Evolutionary conservation across 179 eudicot species (phyloP), one percentile per base, ranked within the genome.

Genomic region (Heliamphora pulchella): DNA sequence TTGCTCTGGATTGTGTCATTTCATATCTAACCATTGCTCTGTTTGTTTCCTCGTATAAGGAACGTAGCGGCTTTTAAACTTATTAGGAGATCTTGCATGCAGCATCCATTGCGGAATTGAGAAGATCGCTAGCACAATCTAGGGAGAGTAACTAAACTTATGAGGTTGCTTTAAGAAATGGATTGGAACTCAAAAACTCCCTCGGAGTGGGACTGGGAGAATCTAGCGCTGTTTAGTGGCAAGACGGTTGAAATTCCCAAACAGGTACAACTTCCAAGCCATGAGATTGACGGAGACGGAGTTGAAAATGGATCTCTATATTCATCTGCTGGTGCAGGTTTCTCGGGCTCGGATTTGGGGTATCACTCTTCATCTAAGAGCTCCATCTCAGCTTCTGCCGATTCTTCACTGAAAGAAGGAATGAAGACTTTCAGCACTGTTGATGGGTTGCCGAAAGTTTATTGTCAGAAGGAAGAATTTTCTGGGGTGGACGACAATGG

Each of bases 131-230:
- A 62, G 59, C 70, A 63, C 46, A 31, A 50, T 39, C 3, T 3
- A 61, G 44, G 53, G 13, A 54, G 4, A 71, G 76, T 22, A 18
- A 66, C 51, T 68, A 51, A 61, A n/a, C 43, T 43, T 63, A 14
- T 71, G 63, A 20, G 58, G 44, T 54, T 22, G 31, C 5, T 82
- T 41, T 51, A 41, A 50, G 55, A 81, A 82, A 89, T 89, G 91
- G 92, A 91, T 66, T 81, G 89, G 84, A 88, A 88, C 87, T 78
- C 86, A 31, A 91, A 85, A 70, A 82, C 85, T 79, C 85, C 92
- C 81, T 85, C 89, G 74, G 18, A 80, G 39, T 91, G 91, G 91
- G 92, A 91, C 72, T 88, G 88, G 94, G 94, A 90, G 79, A 90
- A 87, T 82, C 74, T 88, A 74, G 89, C 88, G 15, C 82, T 89